Base-by-base conservation (phyloP, 2,329 filamentous ascomycete species). In the Neonectria neomacrospora region DNA sequence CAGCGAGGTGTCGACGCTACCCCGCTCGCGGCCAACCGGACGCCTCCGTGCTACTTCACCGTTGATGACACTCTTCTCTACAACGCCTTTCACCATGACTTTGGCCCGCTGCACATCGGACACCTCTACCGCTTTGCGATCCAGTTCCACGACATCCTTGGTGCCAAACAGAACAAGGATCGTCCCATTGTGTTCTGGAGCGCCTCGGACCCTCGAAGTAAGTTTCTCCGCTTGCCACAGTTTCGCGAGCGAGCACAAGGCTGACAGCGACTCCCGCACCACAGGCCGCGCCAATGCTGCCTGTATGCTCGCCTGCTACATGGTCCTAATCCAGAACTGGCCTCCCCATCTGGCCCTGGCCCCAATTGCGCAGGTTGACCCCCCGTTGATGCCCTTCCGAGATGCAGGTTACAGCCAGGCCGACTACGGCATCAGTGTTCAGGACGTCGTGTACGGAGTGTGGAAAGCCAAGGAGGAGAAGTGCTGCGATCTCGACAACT, bases 381-480 rank as follows among this genome's bases (percentile, higher is more conserved):
- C 96, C 47, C 96, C 96, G 23, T 87, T 97, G 83, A 99, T 99
- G 96, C 96, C 96, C 11, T 99, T 99, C 86, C 90, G 96, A 67
- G 96, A 99, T 78, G 96, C 96, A 63, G 96, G 96, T 58, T 99
- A 99, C 84, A 97, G 94, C 80, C 95, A 98, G 80, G 96, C 96
- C 64, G 96, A 99, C 79, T 99, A 97, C 76, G 91, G 93, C 58
- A 88, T 99, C 72, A 97, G 91, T 63, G 93, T 99, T 45, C 96
- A 99, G 80, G 96, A 99, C 77, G 90, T 99, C 44, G 95, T 99
- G 8, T 99, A 99, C 75, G 96, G 96, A 63, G 94, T 99, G 18
- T 99, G 96, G 95, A 97, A 95, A 78, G 96, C 96, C 48, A 99
- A 98, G 83, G 96, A 99, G 76, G 93, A 97, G 79, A 91, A 91